Base-by-base conservation (phyloP, 1,139 yeast genomes). In the Kodamaea ohmeri region DNA sequence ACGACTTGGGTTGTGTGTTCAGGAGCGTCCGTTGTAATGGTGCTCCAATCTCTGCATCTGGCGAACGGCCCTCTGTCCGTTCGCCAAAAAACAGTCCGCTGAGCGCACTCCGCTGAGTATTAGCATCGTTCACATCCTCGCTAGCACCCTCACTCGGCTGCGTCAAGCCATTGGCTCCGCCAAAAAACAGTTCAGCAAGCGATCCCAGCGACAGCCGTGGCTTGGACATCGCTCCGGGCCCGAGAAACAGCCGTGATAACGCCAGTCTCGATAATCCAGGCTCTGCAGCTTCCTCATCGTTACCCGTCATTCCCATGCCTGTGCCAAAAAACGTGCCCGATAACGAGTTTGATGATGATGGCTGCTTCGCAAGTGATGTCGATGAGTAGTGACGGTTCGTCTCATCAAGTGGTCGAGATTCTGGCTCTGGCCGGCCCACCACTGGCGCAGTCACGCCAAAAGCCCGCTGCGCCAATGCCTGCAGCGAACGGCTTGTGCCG, bases 401-500 rank as follows among this genome's bases (percentile, higher is more conserved):
- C 63, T 4, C 53, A 35, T 4, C 56, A 44, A 2, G 53, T 16
- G 59, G 63, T 2, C 56, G 60, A 1, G 51, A 41, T 6, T 56
- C 56, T 5, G 72, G 71, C 28, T 53, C 47, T 9, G 49, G 50
- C 1, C 46, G 48, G 6, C 48, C 46, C 1, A 66, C 65, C 27
- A 44, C 30, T 14, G 47, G 49, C 26, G 60, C 48, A 11, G 64
- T 55, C 58, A 61, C 48, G 8, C 47, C 46, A 50, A 67, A 67
- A n/a, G 67, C 65, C 61, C 58, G 72, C 41, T 71, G 73, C 4
- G 74, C 75, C 42, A 71, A 57, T n/a, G 71, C 63, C 45, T 69
- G 75, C 52, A 73, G 66, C 6, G 74, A 67, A 31, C 60, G 58
- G 43, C 68, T 53, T 1, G 76, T 61, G 3, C 63, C 61, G 24